Conservation (phyloP, 768 basidiomycete species). For the Flagelloscypha sp. region DNA sequence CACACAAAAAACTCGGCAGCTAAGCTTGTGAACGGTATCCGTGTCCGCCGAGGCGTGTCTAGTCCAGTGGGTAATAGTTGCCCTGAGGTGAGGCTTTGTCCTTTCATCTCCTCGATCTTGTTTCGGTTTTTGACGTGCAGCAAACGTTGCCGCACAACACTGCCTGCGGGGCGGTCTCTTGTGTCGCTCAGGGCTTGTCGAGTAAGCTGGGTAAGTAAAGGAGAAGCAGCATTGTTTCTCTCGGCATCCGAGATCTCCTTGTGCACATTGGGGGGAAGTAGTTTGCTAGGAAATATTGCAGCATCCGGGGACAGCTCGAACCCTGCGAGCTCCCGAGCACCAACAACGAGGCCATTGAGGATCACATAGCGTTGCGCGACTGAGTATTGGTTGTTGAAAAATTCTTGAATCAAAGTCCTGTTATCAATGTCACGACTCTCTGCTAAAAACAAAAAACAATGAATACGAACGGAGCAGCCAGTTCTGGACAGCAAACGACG, state of each 20-base stretch:
- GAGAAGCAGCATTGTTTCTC: conserved; percentile 36
- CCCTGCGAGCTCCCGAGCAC: conserved; percentile 79
- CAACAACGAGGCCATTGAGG: conserved; percentile 78
- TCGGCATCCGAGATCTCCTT: conserved; percentile 47
- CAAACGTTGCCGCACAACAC: conserved; percentile 64
- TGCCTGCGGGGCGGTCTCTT: conserved; percentile 43
- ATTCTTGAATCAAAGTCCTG: conserved; percentile 83
- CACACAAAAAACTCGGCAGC: conserved; percentile 85
- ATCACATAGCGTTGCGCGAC: conserved; percentile 77
- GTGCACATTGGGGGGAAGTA: conserved; percentile 65
- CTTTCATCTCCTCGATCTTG: conserved; percentile 39
- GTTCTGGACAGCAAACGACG: conserved; percentile 68
- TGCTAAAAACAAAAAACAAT: background rate
- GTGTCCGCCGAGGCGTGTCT: conserved; percentile 17
- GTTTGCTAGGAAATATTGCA: conserved; percentile 73
- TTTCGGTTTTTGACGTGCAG: conserved; percentile 51
- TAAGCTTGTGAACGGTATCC: conserved; percentile 61
- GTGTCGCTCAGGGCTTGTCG: conserved; percentile 54
- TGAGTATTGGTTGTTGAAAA: conserved; percentile 92
- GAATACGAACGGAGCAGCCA: conserved; percentile 71
- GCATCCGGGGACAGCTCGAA: conserved; percentile 17
- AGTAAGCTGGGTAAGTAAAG: conserved; percentile 55
- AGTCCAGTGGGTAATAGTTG: conserved; percentile 5
- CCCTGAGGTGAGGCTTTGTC: conserved; percentile 3
- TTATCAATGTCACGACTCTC: background rate